Percentiles rank a stretch among this genome's conserved stretches.
Evolutionary conservation across 768 basidiomycete genomes (phyloP).

Genomic region (Boletus pseudopeckii): DNA sequence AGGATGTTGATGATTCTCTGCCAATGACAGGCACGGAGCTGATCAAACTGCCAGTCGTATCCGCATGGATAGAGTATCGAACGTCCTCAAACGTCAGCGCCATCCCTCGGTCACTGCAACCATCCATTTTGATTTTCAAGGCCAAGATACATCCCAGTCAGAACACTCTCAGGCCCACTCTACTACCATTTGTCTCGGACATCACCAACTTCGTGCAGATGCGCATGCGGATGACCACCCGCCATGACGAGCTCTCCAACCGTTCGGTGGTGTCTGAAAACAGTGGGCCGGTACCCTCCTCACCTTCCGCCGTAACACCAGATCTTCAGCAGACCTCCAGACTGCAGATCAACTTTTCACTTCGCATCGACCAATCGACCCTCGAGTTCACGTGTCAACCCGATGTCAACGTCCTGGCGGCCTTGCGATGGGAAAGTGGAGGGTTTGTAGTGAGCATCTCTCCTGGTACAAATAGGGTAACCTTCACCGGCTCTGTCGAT

Average conservation of each 20-base stretch:
- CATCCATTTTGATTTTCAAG: slow-evolving; percentile 75
- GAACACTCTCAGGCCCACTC: slow-evolving; percentile 76
- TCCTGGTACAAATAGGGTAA: slow-evolving; percentile 66
- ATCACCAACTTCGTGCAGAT: slow-evolving; percentile 66
- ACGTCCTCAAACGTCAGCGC: slow-evolving; percentile 44
- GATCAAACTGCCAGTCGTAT: slow-evolving; percentile 71
- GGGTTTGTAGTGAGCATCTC: slow-evolving; percentile 81
- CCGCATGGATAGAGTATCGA: slow-evolving; percentile 82
- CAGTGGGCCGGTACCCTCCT: slow-evolving; percentile 2
- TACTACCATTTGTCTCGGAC: slow-evolving; percentile 83
- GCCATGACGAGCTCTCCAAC: slow-evolving; percentile 16
- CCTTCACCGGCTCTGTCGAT: slow-evolving; percentile 75
- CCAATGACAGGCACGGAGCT: slow-evolving; percentile 50
- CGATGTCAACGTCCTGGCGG: slow-evolving; percentile 89
- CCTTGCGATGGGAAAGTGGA: slow-evolving; percentile 90
- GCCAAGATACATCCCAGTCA: slow-evolving; percentile 85
- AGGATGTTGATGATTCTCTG: slow-evolving; percentile 53
- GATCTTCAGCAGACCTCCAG: slow-evolving; percentile 35
- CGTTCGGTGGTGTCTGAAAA: slow-evolving; percentile 9
- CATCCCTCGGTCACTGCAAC: slow-evolving; percentile 38
- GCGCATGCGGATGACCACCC: slow-evolving; percentile 57
- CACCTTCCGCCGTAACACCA: slow-evolving; percentile 18
- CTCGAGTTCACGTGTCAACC: slow-evolving; percentile 86
- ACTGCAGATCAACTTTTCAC: slow-evolving; percentile 77
- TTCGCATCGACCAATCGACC: slow-evolving; percentile 88